Conservation (phyloP, 306 rosid genomes). For the Mimosa bimucronata region DNA sequence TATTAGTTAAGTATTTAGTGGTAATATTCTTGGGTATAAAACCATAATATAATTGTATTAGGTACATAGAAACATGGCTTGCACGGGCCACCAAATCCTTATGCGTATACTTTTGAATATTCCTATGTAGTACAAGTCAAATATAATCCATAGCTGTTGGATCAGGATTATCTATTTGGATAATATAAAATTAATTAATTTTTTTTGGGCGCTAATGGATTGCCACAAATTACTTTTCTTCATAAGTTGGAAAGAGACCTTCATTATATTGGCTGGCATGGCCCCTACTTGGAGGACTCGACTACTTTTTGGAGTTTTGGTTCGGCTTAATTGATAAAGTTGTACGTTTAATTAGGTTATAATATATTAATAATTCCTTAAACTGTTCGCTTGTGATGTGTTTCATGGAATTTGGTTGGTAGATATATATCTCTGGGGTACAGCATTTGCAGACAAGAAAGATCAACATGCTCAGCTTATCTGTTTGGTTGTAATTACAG, state of each 20-base stretch:
- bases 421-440: not conserved
- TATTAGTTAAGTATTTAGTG: slow-evolving; percentile 40
- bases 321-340: slow-evolving; percentile 27
- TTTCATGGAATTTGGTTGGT: slow-evolving; percentile 7
- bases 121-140: not conserved
- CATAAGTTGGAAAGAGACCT: slow-evolving; percentile 42
- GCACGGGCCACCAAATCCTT: slow-evolving; percentile 16
- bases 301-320: slow-evolving; percentile 30
- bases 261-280: slow-evolving; percentile 43
- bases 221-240: slow-evolving; percentile 35
- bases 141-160: slow-evolving; percentile 21
- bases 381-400: slow-evolving; percentile 24
- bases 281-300: slow-evolving; percentile 36
- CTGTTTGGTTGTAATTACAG: not conserved
- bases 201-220: slow-evolving; percentile 44
- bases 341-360: slow-evolving; percentile 1
- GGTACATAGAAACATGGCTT: not conserved
- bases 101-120: slow-evolving; percentile 48
- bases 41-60: not conserved
- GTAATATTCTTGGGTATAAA: not conserved
- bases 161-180: slow-evolving; percentile 34
- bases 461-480: not conserved
- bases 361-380: slow-evolving; percentile 12
- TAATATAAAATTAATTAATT: slow-evolving; percentile 26
- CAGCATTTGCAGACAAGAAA: not conserved